Evolutionary conservation across 768 basidiomycete genomes (phyloP).

Genomic region (Hydnomerulius pinastri): DNA sequence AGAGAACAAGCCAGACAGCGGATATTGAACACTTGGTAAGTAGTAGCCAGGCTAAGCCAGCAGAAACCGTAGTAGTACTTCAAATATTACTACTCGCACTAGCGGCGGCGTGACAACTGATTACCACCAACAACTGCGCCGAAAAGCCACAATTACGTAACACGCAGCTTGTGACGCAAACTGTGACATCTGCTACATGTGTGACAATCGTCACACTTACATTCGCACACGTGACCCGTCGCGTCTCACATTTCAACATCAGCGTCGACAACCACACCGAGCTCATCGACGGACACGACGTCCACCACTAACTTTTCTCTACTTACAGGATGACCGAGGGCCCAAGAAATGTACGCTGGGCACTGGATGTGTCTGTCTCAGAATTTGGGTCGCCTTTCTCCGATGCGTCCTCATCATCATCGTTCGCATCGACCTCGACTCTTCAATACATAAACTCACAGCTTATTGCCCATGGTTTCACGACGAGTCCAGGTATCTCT

Average conservation of each 20-base stretch:
- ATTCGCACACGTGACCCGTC: conserved; percentile 26
- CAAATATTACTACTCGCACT: too few relatives aligned
- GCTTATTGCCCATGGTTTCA: conserved; percentile 80
- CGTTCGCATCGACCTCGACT: conserved; percentile 54
- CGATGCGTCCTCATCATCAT: conserved; percentile 47
- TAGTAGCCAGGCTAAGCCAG: too few relatives aligned
- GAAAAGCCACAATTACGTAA: conserved; percentile 27
- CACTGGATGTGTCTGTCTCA: conserved; percentile 44
- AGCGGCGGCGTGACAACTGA: too few relatives aligned
- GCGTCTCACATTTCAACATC: conserved; percentile 24
- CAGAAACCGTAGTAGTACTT: too few relatives aligned
- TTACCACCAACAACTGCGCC: background rate
- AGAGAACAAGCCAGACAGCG: conserved; percentile 17
- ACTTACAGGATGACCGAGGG: conserved; percentile 26
- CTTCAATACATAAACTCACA: conserved; percentile 82
- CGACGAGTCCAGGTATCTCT: conserved; percentile 60
- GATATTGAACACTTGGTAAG: too few relatives aligned
- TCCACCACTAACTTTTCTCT: background rate
- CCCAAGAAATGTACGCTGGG: conserved; percentile 57
- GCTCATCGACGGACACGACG: conserved; percentile 3
- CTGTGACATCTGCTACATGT: background rate
- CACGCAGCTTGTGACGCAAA: conserved; percentile 22
- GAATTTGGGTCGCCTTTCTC: conserved; percentile 43
- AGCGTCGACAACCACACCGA: conserved; percentile 12
- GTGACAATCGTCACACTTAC: conserved; percentile 15